phyloP scores from a whole-genome alignment of 306 rosid species.

The Vachellia collinsii region DNA sequence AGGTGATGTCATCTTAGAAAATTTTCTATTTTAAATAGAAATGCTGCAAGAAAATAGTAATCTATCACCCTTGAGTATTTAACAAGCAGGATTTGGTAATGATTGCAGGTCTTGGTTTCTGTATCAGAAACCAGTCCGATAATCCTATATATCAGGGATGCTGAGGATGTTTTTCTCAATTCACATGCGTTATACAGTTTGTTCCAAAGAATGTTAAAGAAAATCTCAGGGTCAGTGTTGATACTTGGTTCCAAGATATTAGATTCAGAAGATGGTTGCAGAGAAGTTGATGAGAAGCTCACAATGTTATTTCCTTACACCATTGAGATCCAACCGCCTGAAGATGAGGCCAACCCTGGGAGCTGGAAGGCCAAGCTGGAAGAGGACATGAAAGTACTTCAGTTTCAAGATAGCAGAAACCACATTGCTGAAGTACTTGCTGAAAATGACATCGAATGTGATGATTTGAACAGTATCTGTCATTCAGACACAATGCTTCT shows the following conservation, averaged over 20 bases:
- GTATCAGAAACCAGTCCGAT: constrained; percentile 65
- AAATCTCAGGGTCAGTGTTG: constrained; percentile 72
- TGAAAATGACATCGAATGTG: constrained; percentile 76
- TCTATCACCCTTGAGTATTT: not conserved
- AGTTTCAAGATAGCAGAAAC: constrained; percentile 74
- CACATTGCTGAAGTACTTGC: constrained; percentile 81
- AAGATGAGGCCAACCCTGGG: constrained; percentile 54
- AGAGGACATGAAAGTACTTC: constrained; percentile 64
- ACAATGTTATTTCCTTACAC: constrained; percentile 61
- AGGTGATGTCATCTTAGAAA: constrained; percentile 48
- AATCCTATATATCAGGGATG: constrained; percentile 70
- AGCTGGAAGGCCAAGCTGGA: constrained; percentile 71
- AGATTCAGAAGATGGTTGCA: constrained; percentile 42
- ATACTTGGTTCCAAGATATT: constrained; percentile 67
- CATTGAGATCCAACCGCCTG: constrained; percentile 61
- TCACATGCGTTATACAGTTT: constrained; percentile 59
- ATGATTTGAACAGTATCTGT: constrained; percentile 61
- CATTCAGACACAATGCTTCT: constrained; percentile 60
- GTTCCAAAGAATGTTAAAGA: constrained; percentile 64
- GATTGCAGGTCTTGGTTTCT: constrained; percentile 64
- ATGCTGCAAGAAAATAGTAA: not conserved
- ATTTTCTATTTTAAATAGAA: not conserved
- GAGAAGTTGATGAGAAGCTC: constrained; percentile 63
- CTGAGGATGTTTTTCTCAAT: constrained; percentile 62
- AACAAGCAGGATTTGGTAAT: constrained; percentile 31